Evolutionary conservation across 805 yeast species (phyloP).

Genomic region (Lipomyces yamadae): DNA sequence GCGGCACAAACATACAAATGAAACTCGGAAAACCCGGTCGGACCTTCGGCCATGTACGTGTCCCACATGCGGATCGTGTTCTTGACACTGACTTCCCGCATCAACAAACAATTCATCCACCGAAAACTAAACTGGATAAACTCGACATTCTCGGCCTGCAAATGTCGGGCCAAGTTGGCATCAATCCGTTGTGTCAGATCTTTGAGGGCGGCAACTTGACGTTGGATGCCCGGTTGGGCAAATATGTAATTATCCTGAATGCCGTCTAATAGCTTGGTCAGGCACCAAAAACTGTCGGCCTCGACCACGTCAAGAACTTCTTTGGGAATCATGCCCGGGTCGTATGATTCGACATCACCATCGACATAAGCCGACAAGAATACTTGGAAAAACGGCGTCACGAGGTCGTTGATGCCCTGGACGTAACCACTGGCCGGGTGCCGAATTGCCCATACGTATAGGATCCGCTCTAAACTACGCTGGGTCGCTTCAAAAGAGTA

Average conservation of each 20-base stretch:
- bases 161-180: slow-evolving; percentile 69
- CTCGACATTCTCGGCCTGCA: slow-evolving; percentile 82
- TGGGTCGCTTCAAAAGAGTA: slow-evolving; percentile 76
- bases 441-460: slow-evolving; percentile 92
- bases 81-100: slow-evolving; percentile 85
- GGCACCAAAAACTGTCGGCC: slow-evolving; percentile 97
- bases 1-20: slow-evolving; percentile 99
- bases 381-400: slow-evolving; percentile 89
- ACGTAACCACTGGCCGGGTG: slow-evolving; percentile 99
- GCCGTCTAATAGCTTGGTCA: slow-evolving; percentile 86
- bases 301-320: slow-evolving; percentile 73
- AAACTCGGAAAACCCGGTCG: slow-evolving; percentile 82
- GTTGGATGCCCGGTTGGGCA: slow-evolving; percentile 95
- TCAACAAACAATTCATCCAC: slow-evolving; percentile 97
- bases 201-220: slow-evolving; percentile 83
- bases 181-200: slow-evolving; percentile 83
- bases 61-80: slow-evolving; percentile 97
- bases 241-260: slow-evolving; percentile 97
- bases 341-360: slow-evolving; percentile 57
- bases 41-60: slow-evolving; percentile 67
- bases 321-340: slow-evolving; percentile 64
- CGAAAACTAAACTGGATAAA: slow-evolving; percentile 94
- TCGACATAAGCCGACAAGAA: slow-evolving; percentile 71
- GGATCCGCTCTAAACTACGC: slow-evolving; percentile 73
- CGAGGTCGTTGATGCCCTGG: slow-evolving; percentile 94